Evolutionary conservation across 2,329 filamentous ascomycete species (phyloP).

Genomic region (Cytospora chrysosperma): DNA sequence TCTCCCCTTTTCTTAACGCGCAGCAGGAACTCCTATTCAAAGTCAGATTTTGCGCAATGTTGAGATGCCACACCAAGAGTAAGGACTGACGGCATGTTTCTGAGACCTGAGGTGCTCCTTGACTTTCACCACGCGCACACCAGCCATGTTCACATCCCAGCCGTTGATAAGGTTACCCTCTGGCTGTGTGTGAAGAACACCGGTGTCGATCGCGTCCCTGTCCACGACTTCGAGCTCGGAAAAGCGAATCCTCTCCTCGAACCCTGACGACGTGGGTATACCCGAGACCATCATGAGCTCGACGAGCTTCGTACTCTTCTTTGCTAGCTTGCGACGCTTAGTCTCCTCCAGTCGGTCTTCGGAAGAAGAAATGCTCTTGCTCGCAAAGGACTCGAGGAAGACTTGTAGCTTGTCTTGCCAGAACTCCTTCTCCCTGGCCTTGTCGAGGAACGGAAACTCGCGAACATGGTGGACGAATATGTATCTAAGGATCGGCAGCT

Average conservation of each 20-base stretch:
- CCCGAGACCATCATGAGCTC: slow-evolving; percentile 99
- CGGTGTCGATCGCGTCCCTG: slow-evolving; percentile 85
- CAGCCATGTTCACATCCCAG: slow-evolving; percentile 95
- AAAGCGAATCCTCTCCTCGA: slow-evolving; percentile 95
- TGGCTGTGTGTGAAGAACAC: slow-evolving; percentile 80
- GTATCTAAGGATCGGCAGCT: slow-evolving; percentile 88
- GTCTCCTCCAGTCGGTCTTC: slow-evolving; percentile 96
- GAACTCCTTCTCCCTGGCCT: slow-evolving; percentile 97
- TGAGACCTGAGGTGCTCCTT: slow-evolving; percentile 89
- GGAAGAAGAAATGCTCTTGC: slow-evolving; percentile 94
- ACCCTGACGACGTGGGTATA: slow-evolving; percentile 90
- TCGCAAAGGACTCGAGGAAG: slow-evolving; percentile 95
- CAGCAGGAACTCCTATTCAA: slow-evolving; percentile 76
- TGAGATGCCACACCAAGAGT: slow-evolving; percentile 8
- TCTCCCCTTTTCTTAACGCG: slow-evolving; percentile 77
- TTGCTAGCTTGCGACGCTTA: slow-evolving; percentile 86
- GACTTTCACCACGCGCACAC: slow-evolving; percentile 74
- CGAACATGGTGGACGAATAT: slow-evolving; percentile 98
- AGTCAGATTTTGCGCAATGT: not conserved
- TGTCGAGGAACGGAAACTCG: slow-evolving; percentile 96
- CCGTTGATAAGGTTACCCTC: slow-evolving; percentile 92
- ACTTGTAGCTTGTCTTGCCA: slow-evolving; percentile 98
- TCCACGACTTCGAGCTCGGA: slow-evolving; percentile 97
- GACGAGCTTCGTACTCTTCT: slow-evolving; percentile 92
- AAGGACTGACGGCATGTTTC: slow-evolving; percentile 77